Conservation (phyloP, 2,329 filamentous ascomycete genomes). For the Xylaria hypoxylon region DNA sequence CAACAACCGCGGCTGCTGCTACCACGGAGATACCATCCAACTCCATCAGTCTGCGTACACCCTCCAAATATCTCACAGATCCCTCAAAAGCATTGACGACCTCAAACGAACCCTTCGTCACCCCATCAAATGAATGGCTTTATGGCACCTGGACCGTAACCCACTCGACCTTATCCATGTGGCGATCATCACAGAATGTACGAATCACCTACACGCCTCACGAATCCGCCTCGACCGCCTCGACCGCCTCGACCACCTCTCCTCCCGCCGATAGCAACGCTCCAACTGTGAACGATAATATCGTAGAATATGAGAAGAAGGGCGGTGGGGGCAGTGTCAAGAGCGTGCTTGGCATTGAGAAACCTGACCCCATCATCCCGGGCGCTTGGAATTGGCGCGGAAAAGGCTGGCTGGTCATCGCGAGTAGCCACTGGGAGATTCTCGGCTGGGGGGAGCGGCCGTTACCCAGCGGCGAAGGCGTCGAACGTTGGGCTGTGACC, state of each 20-base stretch:
- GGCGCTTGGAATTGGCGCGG: conserved; percentile 81
- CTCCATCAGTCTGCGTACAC: conserved; percentile 56
- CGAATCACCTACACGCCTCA: conserved; percentile 75
- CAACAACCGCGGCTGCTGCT: conserved; percentile 9
- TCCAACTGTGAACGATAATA: conserved; percentile 71
- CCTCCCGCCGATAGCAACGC: conserved; percentile 44
- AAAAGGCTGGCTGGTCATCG: conserved; percentile 78
- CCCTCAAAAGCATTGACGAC: conserved; percentile 44
- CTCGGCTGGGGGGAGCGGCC: conserved; percentile 75
- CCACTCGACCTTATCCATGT: conserved; percentile 82
- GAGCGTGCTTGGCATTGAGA: conserved; percentile 74
- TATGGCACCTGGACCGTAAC: conserved; percentile 78
- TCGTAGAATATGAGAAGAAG: conserved; percentile 69
- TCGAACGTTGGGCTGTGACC: conserved; percentile 79
- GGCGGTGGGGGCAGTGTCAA: conserved; percentile 63
- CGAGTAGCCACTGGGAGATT: conserved; percentile 82
- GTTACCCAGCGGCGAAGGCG: conserved; percentile 44
- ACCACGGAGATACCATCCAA: conserved; percentile 26
- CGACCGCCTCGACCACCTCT: conserved; percentile 12
- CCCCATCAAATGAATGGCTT: conserved; percentile 70
- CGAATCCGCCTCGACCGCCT: conserved; percentile 9
- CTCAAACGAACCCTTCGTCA: conserved; percentile 49
- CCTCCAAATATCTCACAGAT: conserved; percentile 60
- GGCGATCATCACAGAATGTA: conserved; percentile 83
- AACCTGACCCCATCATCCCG: conserved; percentile 52